Evolutionary conservation across 2,329 filamentous ascomycete genomes (phyloP), one percentile per base, ranked within the genome.

Genomic region (Monosporascus sp.): DNA sequence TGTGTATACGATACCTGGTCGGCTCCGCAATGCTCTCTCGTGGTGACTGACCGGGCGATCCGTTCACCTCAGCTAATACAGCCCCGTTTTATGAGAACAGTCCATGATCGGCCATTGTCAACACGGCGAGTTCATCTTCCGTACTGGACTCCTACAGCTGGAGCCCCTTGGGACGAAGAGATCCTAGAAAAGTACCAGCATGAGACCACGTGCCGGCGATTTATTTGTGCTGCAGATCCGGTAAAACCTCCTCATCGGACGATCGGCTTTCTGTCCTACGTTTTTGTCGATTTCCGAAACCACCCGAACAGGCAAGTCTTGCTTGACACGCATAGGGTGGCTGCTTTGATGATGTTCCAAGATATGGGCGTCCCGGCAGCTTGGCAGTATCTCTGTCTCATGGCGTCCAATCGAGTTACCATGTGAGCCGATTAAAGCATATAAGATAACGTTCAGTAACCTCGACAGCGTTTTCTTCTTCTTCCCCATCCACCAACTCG

Each of bases 321-420:
- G 67, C 65, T 69, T 74, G 71, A 72, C 60, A 72, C 70, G 66
- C 66, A 60, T 67, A 71, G 72, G 72, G 73, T 69, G 64, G 57
- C 56, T 66, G 63, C 65, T 69, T 63, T 59, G 52, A 65, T 63
- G 60, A 60, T 60, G 63, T 72, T 72, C 72, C 72, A 70, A 68
- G 65, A 62, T 61, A 55, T 62, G 65, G 63, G 63, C 63, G 53
- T 53, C 54, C 53, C 54, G 50, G 45, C 52, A 52, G 41, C 61
- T 68, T 65, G 61, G 61, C 63, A 48, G 60, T 65, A 63, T 64
- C 60, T 56, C 51, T 50, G 55, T 50, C 57, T 63, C 55, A 49
- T 63, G 54, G 55, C 54, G 56, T 61, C 55, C 58, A 56, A 57
- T 63, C 58, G 54, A 57, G 48, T 56, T 57, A 55, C 45, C 52